Percentiles rank a stretch among this genome's conserved stretches.
These are phyloP conservation scores for Petunia secreta DNA, from an alignment of 257 asterid species.

Conservation along the genomic window DNA sequence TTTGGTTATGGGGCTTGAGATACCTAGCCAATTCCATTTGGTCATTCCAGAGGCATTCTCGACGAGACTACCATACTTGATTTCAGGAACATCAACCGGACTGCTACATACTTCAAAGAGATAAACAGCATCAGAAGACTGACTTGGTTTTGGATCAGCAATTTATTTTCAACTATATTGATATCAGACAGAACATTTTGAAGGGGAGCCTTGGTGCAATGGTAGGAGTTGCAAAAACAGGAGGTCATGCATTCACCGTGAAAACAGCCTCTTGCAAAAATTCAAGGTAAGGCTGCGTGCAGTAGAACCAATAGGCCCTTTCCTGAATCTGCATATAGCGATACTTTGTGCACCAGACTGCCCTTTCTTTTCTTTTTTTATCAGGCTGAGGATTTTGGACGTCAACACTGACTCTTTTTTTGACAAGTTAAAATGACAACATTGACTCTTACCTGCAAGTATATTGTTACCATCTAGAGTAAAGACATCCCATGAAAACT, in stretches of 20 bases:
- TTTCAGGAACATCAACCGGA: slow-evolving; percentile 67
- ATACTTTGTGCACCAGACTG: too few relatives aligned
- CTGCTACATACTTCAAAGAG: slow-evolving; percentile 72
- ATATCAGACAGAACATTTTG: background rate
- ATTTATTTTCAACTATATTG: background rate
- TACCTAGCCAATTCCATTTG: slow-evolving; percentile 79
- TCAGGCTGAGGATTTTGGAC: background rate
- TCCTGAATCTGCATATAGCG: too few relatives aligned
- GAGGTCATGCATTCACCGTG: too few relatives aligned
- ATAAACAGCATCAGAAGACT: background rate
- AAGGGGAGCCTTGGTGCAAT: too few relatives aligned
- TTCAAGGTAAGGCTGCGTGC: too few relatives aligned
- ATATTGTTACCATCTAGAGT: slow-evolving; percentile 70
- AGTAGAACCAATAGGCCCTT: too few relatives aligned
- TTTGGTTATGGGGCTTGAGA: slow-evolving; percentile 60
- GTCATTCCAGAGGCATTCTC: slow-evolving; percentile 43
- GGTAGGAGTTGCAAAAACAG: too few relatives aligned
- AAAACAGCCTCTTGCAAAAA: too few relatives aligned
- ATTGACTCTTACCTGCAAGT: slow-evolving; percentile 59
- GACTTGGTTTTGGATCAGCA: background rate
- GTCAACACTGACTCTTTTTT: background rate
- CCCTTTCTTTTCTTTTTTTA: too few relatives aligned
- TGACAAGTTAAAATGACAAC: background rate
- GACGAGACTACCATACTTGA: slow-evolving; percentile 66
- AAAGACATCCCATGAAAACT: slow-evolving; percentile 74